phyloP scores from a whole-genome alignment of 2,329 filamentous ascomycete species.

The Clarireedia hainanense region DNA sequence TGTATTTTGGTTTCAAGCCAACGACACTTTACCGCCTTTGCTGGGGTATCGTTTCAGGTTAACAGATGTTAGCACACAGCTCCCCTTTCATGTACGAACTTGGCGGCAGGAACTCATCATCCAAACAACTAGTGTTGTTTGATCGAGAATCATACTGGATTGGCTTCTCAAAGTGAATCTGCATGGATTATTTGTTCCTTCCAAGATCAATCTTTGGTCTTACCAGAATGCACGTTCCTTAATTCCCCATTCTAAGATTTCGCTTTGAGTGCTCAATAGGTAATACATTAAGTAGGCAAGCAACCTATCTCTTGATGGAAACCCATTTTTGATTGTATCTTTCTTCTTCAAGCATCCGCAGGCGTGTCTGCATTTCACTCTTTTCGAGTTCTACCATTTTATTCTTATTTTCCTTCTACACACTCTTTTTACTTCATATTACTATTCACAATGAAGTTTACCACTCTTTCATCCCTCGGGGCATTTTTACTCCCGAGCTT shows the following conservation, averaged over 20 bases:
- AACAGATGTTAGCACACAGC: neutral
- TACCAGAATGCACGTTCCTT: neutral
- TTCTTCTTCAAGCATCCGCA: neutral
- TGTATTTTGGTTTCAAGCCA: neutral
- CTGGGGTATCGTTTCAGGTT: neutral
- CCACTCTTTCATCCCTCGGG: conserved; percentile 8
- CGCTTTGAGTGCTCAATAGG: neutral
- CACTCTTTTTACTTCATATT: neutral
- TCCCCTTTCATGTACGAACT: neutral
- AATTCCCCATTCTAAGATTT: neutral
- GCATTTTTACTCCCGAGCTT: conserved; percentile 16
- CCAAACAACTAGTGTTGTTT: too few relatives aligned
- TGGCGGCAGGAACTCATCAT: too few relatives aligned
- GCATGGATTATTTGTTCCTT: too few relatives aligned
- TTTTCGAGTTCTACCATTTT: neutral
- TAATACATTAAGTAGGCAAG: neutral
- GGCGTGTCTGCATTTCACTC: conserved; percentile 5
- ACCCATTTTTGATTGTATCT: neutral
- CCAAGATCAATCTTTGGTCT: neutral
- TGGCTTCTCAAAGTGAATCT: too few relatives aligned
- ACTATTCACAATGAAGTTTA: conserved; percentile 14
- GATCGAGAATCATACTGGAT: too few relatives aligned
- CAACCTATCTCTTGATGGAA: neutral
- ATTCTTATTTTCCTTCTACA: neutral
- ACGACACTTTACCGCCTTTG: neutral